Conservation (phyloP, 2,329 filamentous ascomycete genomes). For the Arachnopeziza araneosa region DNA sequence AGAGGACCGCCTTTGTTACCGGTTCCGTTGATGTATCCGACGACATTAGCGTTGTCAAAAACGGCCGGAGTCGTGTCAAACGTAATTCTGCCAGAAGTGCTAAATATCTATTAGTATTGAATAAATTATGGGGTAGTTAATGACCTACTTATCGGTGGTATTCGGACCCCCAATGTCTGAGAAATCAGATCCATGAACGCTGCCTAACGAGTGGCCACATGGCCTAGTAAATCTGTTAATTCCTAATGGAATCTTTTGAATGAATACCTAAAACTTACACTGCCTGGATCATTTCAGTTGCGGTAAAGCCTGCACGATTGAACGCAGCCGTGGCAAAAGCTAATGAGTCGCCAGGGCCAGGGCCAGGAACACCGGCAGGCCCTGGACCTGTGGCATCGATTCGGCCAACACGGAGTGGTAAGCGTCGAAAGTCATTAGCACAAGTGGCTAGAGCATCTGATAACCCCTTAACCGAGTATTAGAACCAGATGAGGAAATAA, state of each 20-base stretch:
- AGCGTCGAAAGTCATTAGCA: conserved; percentile 35
- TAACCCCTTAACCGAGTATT: not conserved
- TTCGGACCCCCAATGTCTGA: conserved; percentile 4
- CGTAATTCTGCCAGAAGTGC: not conserved
- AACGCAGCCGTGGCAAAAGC: conserved; percentile 48
- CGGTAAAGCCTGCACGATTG: conserved; percentile 48
- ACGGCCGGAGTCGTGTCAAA: not conserved
- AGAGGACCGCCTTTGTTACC: not conserved
- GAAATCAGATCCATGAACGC: conserved; percentile 7
- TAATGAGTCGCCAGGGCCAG: conserved; percentile 48
- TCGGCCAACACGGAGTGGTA: conserved; percentile 40
- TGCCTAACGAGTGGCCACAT: conserved; percentile 12
- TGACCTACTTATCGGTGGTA: conserved; percentile 4
- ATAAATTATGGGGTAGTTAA: not conserved
- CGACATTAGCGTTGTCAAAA: not conserved
- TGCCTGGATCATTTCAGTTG: conserved; percentile 46
- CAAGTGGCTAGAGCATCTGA: not conserved
- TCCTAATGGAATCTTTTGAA: not conserved
- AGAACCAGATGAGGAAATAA: not conserved
- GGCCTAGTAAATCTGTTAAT: not conserved
- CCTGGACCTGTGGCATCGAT: conserved; percentile 46
- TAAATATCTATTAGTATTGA: not conserved
- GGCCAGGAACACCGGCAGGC: conserved; percentile 46
- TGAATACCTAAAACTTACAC: conserved; percentile 26
- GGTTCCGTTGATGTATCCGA: not conserved